Evolutionary conservation across 495 filamentous ascomycete genomes (phyloP), one percentile per base, ranked within the genome.

Genomic region (Penicillium waksmanii): DNA sequence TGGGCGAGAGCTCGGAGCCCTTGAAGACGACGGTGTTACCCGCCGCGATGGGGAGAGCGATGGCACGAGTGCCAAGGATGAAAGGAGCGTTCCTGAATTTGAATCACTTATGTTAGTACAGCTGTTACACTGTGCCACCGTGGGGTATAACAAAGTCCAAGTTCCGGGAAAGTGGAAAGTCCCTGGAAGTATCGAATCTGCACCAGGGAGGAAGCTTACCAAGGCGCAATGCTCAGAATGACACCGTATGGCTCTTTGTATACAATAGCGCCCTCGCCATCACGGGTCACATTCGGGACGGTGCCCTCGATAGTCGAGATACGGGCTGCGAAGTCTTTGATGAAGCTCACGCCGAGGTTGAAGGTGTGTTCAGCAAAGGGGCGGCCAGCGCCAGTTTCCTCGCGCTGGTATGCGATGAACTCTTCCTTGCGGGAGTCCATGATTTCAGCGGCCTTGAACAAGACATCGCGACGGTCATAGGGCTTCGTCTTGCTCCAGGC

Each of bases 241-340:
- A 95, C 91, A 18, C 92, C 92, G 63, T 85, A 92, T 5, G 92
- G 92, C 70, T 96, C 89, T 65, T 87, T 89, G 50, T 85, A 74
- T n/a, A 96, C 75, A 65, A 96, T 78, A 0, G 89, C 88, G n/a
- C 80, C 78, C 40, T 77, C 77, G 7, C 82, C 82, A n/a, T 83
- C 75, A 19, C 85, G 70, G 3, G 69, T 64, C 8, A 82, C 75
- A 10, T 77, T 75, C 0, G 90, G 89, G 31, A 92, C 80, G 11
- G 70, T 71, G 3, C 91, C 89, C 31, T 83, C 75, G 10, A 95
- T 73, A 5, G 75, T 73, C 7, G 73, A 69, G 21, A 92, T 80
- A 43, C 89, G 75, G 2, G 86, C 88, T 3, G 90, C 90, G 7
- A 92, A 82, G 69, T 95, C 90, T 62, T 83, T 80, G 56, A 90